A percentile compares a stretch with the other conserved stretches of the same genome.
Conservation (phyloP, 2,329 filamentous ascomycete species). For the Colletotrichum godetiae region DNA sequence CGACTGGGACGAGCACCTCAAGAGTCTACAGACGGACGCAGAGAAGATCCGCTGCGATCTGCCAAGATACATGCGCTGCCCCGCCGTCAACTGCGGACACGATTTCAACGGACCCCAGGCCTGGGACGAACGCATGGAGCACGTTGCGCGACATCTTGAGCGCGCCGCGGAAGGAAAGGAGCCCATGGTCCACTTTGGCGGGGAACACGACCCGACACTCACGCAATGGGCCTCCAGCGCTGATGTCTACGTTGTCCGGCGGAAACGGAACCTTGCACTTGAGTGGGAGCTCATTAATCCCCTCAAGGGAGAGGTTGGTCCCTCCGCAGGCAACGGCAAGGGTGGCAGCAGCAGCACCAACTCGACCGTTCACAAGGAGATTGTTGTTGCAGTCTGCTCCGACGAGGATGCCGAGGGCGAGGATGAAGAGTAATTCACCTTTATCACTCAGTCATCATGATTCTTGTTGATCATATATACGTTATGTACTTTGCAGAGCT, state of each 20-base stretch:
- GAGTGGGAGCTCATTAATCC: conserved; percentile 49
- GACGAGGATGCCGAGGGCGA: conserved; percentile 37
- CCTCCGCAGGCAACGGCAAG: conserved; percentile 34
- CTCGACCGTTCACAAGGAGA: conserved; percentile 19
- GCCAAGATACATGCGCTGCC: conserved; percentile 71
- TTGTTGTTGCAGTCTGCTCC: conserved; percentile 13
- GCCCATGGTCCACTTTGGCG: conserved; percentile 51
- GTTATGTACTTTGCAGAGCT: background rate
- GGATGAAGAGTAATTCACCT: conserved; percentile 18
- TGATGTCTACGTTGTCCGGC: conserved; percentile 51
- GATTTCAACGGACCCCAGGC: conserved; percentile 71
- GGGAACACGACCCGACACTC: conserved; percentile 50
- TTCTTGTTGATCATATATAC: background rate
- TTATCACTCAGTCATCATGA: background rate
- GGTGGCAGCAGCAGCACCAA: conserved; percentile 14
- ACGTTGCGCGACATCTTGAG: conserved; percentile 85
- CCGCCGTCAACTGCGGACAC: conserved; percentile 67
- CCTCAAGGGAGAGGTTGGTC: conserved; percentile 37
- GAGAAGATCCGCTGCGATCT: conserved; percentile 69
- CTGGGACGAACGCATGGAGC: conserved; percentile 90
- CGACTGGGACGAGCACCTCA: conserved; percentile 66
- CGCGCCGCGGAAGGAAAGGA: conserved; percentile 50
- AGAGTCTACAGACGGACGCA: conserved; percentile 68
- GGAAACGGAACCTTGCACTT: conserved; percentile 28
- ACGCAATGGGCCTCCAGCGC: conserved; percentile 52